Evolutionary conservation across 1,284 basidiomycete species (phyloP), one percentile per base, ranked within the genome.

Genomic region (Marasmius sp.): DNA sequence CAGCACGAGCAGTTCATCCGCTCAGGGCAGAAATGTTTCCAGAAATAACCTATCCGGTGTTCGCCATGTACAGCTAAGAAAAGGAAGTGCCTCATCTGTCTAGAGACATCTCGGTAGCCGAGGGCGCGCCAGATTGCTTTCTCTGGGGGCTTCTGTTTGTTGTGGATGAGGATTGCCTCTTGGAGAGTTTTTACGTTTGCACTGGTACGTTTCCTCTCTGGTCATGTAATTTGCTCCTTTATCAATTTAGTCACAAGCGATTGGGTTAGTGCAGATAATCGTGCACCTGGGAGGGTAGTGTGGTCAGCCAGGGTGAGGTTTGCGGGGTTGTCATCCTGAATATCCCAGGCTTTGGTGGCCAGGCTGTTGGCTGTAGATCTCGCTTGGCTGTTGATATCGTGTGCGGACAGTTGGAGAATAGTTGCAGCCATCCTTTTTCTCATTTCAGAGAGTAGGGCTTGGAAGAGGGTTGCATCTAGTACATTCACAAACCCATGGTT

Each of bases 231-330:
- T n/a, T n/a, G n/a, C n/a, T n/a, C n/a, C n/a, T n/a, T 47, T 6
- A 65, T 57, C 5, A 49, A 38, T 18, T 11, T 45, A 45, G 62
- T 57, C 18, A 54, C 61, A 0, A 20, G 12, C 1, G 47, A 12
- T 50, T 62, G 58, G 5, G 57, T 62, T 11, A 65, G n/a, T 20
- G 34, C 41, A 4, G 57, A 22, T 12, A 62, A 27, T 36, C 59
- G 57, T 14, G 51, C 41, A 3, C 58, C 61, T n/a, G 20, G 38
- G 36, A 3, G 18, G 4, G 5, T 39, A 3, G 37, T 56, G 16
- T 18, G 20, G 11, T 9, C 8, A 18, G 10, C 20, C 8, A 27
- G 18, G 18, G 10, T 49, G 10, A 49, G 48, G 18, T n/a, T 9
- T 10, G 20, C 22, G 20, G 8, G 8, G 10, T 8, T 9, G 22